Percentiles rank a stretch among this genome's conserved stretches.
These are phyloP conservation scores for Catunica adiposa DNA, from an alignment of 2,329 filamentous ascomycete genomes.

Conservation along the genomic window DNA sequence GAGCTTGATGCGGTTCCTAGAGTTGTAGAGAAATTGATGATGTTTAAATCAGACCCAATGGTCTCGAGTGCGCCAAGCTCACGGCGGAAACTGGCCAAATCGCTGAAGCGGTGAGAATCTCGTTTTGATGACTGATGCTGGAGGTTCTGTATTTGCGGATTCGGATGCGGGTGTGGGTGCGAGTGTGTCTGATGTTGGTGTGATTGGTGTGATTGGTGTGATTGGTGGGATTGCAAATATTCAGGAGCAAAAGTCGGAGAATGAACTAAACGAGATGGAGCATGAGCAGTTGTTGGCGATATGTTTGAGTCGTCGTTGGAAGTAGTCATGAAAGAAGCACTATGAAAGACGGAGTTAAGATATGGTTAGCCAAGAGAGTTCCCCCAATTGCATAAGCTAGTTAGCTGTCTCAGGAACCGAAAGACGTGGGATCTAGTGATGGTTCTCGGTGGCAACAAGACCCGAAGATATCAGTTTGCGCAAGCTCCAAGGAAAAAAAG, in stretches of 20 bases:
- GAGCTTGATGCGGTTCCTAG: not conserved
- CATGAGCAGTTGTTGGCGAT: constrained; percentile 32
- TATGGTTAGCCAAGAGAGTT: constrained; percentile 23
- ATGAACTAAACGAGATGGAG: constrained; percentile 27
- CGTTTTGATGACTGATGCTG: constrained; percentile 15
- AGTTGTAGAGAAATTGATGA: not conserved
- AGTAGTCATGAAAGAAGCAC: constrained; percentile 18
- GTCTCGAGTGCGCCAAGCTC: constrained; percentile 53
- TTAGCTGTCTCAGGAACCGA: too few species aligned
- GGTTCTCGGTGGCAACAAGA: too few species aligned
- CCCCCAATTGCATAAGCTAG: not conserved
- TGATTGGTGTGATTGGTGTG: not conserved
- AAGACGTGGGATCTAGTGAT: too few species aligned
- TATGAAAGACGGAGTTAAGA: constrained; percentile 19
- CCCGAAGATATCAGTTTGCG: too few species aligned
- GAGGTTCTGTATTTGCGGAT: not conserved
- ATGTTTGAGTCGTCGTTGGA: constrained; percentile 28
- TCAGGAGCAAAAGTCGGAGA: constrained; percentile 19
- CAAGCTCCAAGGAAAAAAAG: too few species aligned
- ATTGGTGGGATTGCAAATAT: not conserved
- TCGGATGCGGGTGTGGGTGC: not conserved
- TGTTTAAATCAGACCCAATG: constrained; percentile 25
- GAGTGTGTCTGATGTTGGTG: too few species aligned
- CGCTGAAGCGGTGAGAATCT: constrained; percentile 43
- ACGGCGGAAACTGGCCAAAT: constrained; percentile 54